phyloP scores from a whole-genome alignment of 257 asterid genomes.

The Solanum stenotomum region DNA sequence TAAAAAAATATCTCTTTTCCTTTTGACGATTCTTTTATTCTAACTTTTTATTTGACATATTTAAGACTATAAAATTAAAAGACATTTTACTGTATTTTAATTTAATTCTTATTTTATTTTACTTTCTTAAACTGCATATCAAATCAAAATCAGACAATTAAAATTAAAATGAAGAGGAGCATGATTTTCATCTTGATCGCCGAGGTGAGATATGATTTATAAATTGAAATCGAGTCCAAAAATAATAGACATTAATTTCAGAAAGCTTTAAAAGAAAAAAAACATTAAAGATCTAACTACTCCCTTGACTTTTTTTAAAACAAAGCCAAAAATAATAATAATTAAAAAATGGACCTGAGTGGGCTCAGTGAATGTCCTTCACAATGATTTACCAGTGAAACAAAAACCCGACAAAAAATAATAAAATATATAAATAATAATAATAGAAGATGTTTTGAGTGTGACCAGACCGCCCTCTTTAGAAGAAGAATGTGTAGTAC shows the following conservation, averaged over 20 bases:
- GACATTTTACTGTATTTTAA: too few species aligned
- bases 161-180: not conserved
- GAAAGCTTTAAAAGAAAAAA: not conserved
- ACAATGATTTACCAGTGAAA: not conserved
- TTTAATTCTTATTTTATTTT: too few species aligned
- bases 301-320: not conserved
- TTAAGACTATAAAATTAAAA: not conserved
- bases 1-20: not conserved
- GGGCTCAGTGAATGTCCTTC: not conserved
- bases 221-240: not conserved
- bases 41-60: not conserved
- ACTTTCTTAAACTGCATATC: not conserved
- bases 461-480: not conserved
- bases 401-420: not conserved
- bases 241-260: not conserved
- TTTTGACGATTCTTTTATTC: too few species aligned
- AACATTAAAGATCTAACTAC: not conserved
- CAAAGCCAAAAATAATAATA: not conserved
- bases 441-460: not conserved
- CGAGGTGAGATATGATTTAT: not conserved
- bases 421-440: not conserved
- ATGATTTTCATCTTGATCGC: not conserved
- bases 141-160: not conserved
- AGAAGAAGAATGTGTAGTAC: not conserved
- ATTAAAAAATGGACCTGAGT: not conserved